These are phyloP conservation scores for Neurospora intermedia DNA, from an alignment of 495 filamentous ascomycete species.

Conservation along the genomic window DNA sequence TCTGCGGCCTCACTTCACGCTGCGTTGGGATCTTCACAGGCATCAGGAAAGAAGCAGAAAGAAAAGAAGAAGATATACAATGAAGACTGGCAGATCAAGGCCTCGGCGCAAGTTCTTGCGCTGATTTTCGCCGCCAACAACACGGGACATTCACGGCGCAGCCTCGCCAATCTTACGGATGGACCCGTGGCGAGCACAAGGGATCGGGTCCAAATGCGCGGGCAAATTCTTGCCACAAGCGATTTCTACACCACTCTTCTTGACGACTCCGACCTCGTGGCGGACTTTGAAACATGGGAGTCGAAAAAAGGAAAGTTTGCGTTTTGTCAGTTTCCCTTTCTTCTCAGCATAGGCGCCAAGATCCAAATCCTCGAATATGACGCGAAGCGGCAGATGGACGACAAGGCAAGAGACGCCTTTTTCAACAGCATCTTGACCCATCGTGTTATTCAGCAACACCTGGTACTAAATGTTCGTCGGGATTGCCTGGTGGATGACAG, in stretches of 20 bases:
- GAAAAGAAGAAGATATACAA: slow-evolving; percentile 55
- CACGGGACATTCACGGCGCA: slow-evolving; percentile 27
- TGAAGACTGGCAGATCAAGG: slow-evolving; percentile 88
- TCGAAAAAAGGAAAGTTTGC: slow-evolving; percentile 62
- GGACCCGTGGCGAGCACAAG: slow-evolving; percentile 1
- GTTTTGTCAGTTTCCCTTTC: slow-evolving; percentile 92
- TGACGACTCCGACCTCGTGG: slow-evolving; percentile 76
- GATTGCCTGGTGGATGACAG: slow-evolving; percentile 92
- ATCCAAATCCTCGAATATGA: slow-evolving; percentile 89
- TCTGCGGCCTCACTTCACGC: slow-evolving; percentile 59
- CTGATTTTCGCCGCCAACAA: slow-evolving; percentile 79
- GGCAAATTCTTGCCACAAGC: slow-evolving; percentile 52
- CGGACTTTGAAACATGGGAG: slow-evolving; percentile 88
- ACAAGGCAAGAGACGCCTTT: slow-evolving; percentile 82
- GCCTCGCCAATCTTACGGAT: neutral
- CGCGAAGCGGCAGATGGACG: slow-evolving; percentile 83
- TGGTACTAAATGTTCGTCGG: slow-evolving; percentile 67
- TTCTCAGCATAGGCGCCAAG: slow-evolving; percentile 87
- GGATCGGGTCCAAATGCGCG: slow-evolving; percentile 22
- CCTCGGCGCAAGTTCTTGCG: slow-evolving; percentile 71
- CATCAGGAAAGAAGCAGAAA: slow-evolving; percentile 33
- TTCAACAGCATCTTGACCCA: slow-evolving; percentile 76
- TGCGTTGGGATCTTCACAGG: slow-evolving; percentile 49
- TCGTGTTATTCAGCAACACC: slow-evolving; percentile 66
- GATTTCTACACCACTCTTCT: slow-evolving; percentile 82